phyloP scores from a whole-genome alignment of 495 filamentous ascomycete species.

The Penicillium coprophilum region DNA sequence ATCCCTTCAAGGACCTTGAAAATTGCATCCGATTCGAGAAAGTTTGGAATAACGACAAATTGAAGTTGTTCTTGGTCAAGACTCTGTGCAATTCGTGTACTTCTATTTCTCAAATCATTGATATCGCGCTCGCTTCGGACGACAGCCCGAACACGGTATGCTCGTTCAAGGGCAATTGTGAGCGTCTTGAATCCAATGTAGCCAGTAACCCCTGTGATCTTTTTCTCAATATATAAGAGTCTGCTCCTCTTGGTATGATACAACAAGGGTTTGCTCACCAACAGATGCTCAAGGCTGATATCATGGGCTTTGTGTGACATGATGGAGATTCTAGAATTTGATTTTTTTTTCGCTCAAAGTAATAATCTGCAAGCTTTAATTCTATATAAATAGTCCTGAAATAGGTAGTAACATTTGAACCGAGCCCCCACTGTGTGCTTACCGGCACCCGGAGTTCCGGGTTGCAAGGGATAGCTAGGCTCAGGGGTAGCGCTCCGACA shows the following conservation, averaged over 20 bases:
- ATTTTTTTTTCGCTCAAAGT: no score
- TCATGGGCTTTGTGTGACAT: no score
- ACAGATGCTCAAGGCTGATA: no score
- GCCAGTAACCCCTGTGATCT: conserved; percentile 31
- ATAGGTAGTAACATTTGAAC: no score
- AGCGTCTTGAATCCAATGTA: conserved; percentile 35
- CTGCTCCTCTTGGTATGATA: no score
- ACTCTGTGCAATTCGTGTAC: background rate
- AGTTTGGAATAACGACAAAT: conserved; percentile 22
- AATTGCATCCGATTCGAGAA: conserved; percentile 26
- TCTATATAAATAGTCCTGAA: background rate
- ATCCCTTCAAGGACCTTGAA: conserved; percentile 26
- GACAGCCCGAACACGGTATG: conserved; percentile 28
- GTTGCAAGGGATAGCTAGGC: background rate
- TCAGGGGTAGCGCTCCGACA: no score
- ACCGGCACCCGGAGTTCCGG: conserved; percentile 6
- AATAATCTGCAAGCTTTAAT: background rate
- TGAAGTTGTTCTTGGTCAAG: conserved; percentile 1
- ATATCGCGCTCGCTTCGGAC: conserved; percentile 22
- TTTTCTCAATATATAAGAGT: background rate
- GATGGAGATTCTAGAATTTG: no score
- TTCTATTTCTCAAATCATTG: conserved; percentile 20
- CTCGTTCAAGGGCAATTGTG: conserved; percentile 22
- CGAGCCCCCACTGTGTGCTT: background rate
- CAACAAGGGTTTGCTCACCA: background rate